These are phyloP conservation scores for Tetrapisispora arboricola DNA, from an alignment of 805 yeast genomes.

Conservation along the genomic window DNA sequence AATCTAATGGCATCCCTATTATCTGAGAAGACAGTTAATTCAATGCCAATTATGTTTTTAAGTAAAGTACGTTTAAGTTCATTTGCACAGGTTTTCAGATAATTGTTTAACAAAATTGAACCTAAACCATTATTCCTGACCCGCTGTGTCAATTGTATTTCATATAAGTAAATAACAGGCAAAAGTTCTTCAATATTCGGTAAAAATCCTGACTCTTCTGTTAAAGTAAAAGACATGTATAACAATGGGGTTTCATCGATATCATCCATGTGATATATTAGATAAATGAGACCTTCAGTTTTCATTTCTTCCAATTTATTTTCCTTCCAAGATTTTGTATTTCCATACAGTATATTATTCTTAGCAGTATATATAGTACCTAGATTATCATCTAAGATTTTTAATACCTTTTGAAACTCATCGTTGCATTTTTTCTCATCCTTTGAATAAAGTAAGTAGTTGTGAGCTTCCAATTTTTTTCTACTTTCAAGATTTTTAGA, in stretches of 20 bases:
- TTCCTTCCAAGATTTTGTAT: conserved; percentile 15
- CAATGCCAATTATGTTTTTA: conserved; percentile 12
- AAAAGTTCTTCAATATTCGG: background rate
- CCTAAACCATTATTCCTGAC: conserved; percentile 18
- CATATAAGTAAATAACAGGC: conserved; percentile 24
- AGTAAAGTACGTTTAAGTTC: background rate
- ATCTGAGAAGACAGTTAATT: conserved; percentile 24
- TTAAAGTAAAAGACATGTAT: conserved; percentile 22
- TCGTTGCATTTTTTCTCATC: background rate
- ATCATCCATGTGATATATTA: conserved; percentile 12
- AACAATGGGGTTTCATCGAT: conserved; percentile 4
- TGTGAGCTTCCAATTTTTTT: background rate
- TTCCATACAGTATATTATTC: conserved; percentile 14
- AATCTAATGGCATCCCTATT: conserved; percentile 17
- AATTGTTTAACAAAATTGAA: conserved; percentile 5
- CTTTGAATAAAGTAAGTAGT: background rate
- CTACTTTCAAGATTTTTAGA: background rate
- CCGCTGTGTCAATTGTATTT: conserved; percentile 18
- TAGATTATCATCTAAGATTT: conserved; percentile 16
- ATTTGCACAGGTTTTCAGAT: background rate
- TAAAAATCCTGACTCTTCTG: conserved; percentile 17
- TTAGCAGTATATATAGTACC: conserved; percentile 16
- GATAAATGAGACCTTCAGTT: conserved; percentile 19
- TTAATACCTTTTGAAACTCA: conserved; percentile 4
- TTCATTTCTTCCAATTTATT: conserved; percentile 24